Percentiles rank a stretch among this genome's conserved stretches.
These are phyloP conservation scores for Phytophthora constricta DNA, from an alignment of 352 stramenopile genomes.

Conservation along the genomic window DNA sequence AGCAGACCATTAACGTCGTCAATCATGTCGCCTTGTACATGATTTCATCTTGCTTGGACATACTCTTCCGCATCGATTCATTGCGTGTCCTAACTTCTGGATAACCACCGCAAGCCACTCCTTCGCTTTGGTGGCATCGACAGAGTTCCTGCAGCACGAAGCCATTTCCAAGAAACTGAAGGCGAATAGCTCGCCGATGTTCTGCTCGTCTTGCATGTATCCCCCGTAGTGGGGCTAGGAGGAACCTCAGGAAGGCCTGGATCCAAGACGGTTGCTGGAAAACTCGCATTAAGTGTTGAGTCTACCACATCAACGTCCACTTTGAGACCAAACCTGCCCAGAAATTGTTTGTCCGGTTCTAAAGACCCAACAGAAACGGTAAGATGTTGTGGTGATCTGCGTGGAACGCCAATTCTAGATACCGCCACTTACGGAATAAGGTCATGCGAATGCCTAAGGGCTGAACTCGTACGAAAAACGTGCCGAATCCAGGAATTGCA, in stretches of 20 bases:
- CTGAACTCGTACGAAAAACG: constrained; percentile 55
- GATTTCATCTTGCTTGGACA: too few species aligned
- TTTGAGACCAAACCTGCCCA: constrained; percentile 59
- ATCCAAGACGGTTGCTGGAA: constrained; percentile 10
- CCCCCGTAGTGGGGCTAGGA: constrained; percentile 4
- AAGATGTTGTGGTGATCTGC: background rate
- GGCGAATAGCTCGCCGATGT: constrained; percentile 26
- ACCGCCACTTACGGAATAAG: constrained; percentile 56
- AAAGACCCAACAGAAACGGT: background rate
- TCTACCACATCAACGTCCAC: constrained; percentile 33
- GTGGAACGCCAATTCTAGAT: background rate
- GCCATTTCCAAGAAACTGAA: constrained; percentile 82
- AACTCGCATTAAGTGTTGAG: constrained; percentile 9
- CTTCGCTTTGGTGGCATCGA: constrained; percentile 59
- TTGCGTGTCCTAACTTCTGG: constrained; percentile 62
- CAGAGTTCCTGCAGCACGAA: constrained; percentile 53
- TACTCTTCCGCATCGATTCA: constrained; percentile 59
- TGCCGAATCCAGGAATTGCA: constrained; percentile 74
- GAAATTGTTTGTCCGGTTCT: constrained; percentile 67
- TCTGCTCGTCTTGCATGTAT: constrained; percentile 4
- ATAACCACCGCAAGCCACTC: constrained; percentile 64
- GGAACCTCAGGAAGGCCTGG: constrained; percentile 2
- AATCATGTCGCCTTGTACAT: too few species aligned
- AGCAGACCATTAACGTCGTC: too few species aligned
- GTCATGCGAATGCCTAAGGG: constrained; percentile 61